phyloP scores from a whole-genome alignment of 2,329 filamentous ascomycete species.

The Tolypocladium capitatum region DNA sequence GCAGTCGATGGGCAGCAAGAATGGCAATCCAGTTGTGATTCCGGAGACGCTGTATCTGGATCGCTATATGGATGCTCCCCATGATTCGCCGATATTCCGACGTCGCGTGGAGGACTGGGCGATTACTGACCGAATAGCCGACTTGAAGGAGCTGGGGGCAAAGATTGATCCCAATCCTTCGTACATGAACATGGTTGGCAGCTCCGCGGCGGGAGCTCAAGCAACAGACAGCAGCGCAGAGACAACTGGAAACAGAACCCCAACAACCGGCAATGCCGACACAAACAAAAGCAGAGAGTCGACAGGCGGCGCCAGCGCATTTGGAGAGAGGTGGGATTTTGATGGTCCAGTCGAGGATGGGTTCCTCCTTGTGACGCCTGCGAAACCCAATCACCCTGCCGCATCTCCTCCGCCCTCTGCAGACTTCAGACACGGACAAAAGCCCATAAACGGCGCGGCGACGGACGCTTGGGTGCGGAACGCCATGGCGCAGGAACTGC shows the following conservation, averaged over 20 bases:
- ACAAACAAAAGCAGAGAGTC: constrained; percentile 8
- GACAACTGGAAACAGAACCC: background rate
- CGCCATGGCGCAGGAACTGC: constrained; percentile 30
- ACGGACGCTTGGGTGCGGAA: constrained; percentile 23
- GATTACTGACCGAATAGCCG: constrained; percentile 50
- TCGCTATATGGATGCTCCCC: constrained; percentile 63
- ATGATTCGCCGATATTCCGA: constrained; percentile 46
- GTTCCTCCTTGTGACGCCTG: constrained; percentile 15
- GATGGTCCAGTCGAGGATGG: constrained; percentile 24
- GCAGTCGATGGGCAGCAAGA: constrained; percentile 61
- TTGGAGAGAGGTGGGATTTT: constrained; percentile 22
- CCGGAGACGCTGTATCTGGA: constrained; percentile 75
- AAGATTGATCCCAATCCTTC: constrained; percentile 13
- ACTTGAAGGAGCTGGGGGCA: constrained; percentile 30
- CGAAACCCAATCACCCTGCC: background rate
- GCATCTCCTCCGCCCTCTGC: background rate
- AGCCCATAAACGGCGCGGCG: constrained; percentile 8
- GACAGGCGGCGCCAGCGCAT: background rate
- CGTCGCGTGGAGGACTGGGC: constrained; percentile 61
- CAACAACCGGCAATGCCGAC: constrained; percentile 7
- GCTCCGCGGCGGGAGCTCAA: background rate
- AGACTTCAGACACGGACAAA: constrained; percentile 2
- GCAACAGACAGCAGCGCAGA: background rate
- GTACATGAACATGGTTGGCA: constrained; percentile 11
- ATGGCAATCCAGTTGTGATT: constrained; percentile 65